Evolutionary conservation across 441 rosid genomes (phyloP), one percentile per base, ranked within the genome.

Genomic region (Gossypium schwendimanii): DNA sequence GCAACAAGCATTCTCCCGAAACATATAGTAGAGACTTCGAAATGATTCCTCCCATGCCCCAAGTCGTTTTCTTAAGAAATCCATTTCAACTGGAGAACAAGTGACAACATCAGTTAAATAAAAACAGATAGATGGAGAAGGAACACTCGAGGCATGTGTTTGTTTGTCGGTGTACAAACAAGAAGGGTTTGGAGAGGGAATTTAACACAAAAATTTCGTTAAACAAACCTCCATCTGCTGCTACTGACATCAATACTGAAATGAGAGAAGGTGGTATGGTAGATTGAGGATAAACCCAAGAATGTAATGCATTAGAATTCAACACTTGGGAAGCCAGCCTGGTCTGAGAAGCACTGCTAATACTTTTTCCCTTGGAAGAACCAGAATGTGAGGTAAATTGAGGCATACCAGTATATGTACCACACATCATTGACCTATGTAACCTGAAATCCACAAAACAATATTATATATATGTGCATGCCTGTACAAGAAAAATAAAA

Each of bases 211-310:
- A 74, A 54, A 49, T 61, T 75, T 69, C 47, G 21, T 31, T 31
- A 52, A 66, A 79, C 90, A 80, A 74, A 96, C 98, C 99, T 89
- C 81, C 86, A 52, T 80, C 91, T 36, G 79, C 76, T 72, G 84
- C 85, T 58, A 91, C 79, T 54, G 86, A 83, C 59, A 81, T 68
- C 78, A 91, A 66, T 53, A 86, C 78, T 26, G 94, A 86, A 63
- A 93, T 82, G 54, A 93, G 77, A 77, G 93, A 88, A 76, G 94
- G 81, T 67, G 98, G 97, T 65, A 96, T 80, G 61, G 84, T 80
- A 70, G 93, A 91, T 78, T 93, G 98, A 62, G 99, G 99, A 78
- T 91, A 86, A 74, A 93, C 80, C 98, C 99, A 96, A 1, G 99
- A 96, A 82, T 90, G 89, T 75, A 96, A 82, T 31, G 91, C 82